Conservation (phyloP, 208 protist genomes). For the Eutreptiella sp. region DNA sequence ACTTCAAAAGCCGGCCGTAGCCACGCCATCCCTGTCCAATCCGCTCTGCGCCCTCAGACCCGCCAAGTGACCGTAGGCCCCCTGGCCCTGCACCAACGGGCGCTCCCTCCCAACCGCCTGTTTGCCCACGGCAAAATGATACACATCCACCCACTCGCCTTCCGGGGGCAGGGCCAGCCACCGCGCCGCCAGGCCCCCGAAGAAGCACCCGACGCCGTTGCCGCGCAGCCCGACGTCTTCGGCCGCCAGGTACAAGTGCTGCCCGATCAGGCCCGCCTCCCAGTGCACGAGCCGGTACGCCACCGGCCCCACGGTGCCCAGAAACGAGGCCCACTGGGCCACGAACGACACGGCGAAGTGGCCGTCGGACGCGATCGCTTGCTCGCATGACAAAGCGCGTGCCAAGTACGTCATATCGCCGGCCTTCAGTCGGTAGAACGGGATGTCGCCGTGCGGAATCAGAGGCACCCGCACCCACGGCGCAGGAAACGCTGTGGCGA, state of each 20-base stretch:
- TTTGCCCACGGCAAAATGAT: too few species aligned
- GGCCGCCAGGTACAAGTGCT: slow-evolving; percentile 2
- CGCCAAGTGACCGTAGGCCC: too few species aligned
- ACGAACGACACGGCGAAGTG: neutral
- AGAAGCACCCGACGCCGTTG: neutral
- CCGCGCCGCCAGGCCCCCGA: neutral
- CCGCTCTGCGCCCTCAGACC: too few species aligned
- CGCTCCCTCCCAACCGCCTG: too few species aligned
- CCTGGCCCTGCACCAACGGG: too few species aligned
- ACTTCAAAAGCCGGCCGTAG: too few species aligned
- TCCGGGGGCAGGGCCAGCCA: too few species aligned
- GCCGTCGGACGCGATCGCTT: slow-evolving; percentile 1
- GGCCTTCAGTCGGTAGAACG: neutral
- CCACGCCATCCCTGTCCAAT: too few species aligned
- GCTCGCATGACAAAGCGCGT: neutral
- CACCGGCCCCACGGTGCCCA: neutral
- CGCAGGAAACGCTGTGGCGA: too few species aligned
- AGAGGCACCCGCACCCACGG: too few species aligned
- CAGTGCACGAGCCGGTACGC: neutral
- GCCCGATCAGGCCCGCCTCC: slow-evolving; percentile 6
- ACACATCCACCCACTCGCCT: too few species aligned
- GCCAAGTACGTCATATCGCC: neutral
- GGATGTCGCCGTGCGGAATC: too few species aligned
- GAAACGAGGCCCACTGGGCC: neutral
- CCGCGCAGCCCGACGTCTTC: neutral